phyloP scores from a whole-genome alignment of 768 basidiomycete genomes.

The Lentinula guzmanii region DNA sequence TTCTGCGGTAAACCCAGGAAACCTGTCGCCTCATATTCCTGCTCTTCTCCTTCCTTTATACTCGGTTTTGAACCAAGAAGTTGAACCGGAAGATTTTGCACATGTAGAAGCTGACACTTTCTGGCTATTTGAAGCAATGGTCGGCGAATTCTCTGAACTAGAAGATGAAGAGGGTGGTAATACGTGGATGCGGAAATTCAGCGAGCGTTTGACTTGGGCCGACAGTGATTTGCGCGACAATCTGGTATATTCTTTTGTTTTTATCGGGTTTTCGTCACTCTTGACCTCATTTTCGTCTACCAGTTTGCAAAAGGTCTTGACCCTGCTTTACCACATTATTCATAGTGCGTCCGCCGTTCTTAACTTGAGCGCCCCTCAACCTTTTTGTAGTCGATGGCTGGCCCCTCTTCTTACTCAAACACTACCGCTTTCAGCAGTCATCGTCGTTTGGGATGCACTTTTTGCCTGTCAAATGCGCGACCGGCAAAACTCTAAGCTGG shows the following conservation, averaged over 20 bases:
- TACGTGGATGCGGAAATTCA: constrained; percentile 58
- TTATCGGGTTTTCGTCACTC: neutral
- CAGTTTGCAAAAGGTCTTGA: constrained; percentile 63
- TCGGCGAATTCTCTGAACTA: constrained; percentile 70
- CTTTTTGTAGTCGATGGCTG: constrained; percentile 58
- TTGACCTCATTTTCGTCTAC: constrained; percentile 6
- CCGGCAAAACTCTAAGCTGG: constrained; percentile 59
- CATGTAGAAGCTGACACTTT: constrained; percentile 79
- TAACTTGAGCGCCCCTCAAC: neutral
- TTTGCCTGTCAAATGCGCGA: constrained; percentile 55
- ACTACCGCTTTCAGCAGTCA: constrained; percentile 53
- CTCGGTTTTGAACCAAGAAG: constrained; percentile 53
- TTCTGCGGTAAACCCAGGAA: constrained; percentile 64
- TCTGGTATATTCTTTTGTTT: constrained; percentile 38
- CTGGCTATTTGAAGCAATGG: constrained; percentile 73
- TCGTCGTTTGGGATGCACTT: constrained; percentile 66
- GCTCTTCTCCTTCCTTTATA: constrained; percentile 69
- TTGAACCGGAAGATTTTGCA: constrained; percentile 50
- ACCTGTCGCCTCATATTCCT: constrained; percentile 60
- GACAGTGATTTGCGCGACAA: constrained; percentile 56
- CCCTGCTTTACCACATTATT: constrained; percentile 71
- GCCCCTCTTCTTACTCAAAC: constrained; percentile 68
- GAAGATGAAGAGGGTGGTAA: constrained; percentile 60
- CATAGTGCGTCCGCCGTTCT: constrained; percentile 48
- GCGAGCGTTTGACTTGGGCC: constrained; percentile 53